Base-by-base conservation (phyloP, 2,329 filamentous ascomycete genomes). In the Trichoderma arundinaceum region DNA sequence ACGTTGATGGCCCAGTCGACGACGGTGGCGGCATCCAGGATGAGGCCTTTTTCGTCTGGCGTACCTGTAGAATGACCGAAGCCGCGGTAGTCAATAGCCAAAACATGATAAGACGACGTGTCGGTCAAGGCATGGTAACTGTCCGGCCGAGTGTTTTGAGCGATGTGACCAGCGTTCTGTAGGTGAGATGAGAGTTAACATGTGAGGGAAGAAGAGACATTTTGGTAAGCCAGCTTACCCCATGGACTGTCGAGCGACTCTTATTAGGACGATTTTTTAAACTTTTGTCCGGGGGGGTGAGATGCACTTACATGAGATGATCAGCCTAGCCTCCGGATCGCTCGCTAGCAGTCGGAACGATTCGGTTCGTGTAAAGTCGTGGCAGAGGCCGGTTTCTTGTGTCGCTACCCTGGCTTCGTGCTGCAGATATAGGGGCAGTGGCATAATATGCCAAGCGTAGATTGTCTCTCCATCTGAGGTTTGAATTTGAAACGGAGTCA, bases 41-140 rank as follows among this genome's bases (percentile, higher is more conserved):
- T 91, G 7, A 98, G 79, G 0, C 94, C 94, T 41, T 84, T 79
- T 78, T 98, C 94, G 0, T 88, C 90, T 0, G 94, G 94, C 4
- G 78, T 80, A n/a, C 94, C 92, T 0, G 89, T 92, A 8, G 91
- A 95, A 44, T 86, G 84, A 0, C 93, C 94, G 71, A 92, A 97
- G 7, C 94, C 94, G 17, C 94, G 90, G 77, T 97, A 97, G 80
- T 97, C 93, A 72, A 97, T 88, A 44, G 92, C 87, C n/a, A 97
- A 82, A 51, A 97, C 86, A 74, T 97, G 94, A 63, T 93, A 88
- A 0, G 84, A 85, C 1, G 90, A 90, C 2, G 89, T 87, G 60
- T 90, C 86, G 4, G 92, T 87, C 48, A 97, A 81, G 51, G 88
- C 84, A 71, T 93, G 92, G 75, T 96, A 96, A 65, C 88, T 90